Percentiles rank a stretch among this genome's conserved stretches.
Evolutionary conservation across 345 rosid genomes (phyloP).

Genomic region (Populus alba): DNA sequence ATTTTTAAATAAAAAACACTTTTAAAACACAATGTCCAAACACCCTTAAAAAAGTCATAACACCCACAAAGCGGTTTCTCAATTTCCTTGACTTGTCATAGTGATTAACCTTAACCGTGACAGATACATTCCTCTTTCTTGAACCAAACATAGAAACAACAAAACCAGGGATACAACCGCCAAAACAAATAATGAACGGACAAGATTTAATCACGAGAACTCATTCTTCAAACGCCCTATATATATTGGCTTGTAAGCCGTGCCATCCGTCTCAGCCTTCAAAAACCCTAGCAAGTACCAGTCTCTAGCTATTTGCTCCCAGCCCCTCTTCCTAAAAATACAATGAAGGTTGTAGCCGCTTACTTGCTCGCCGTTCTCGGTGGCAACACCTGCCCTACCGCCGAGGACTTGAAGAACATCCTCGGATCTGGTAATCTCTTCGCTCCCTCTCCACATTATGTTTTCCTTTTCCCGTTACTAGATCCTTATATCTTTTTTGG

Average conservation of each 20-base stretch:
- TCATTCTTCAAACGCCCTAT: background rate
- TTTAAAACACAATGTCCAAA: too few relatives aligned
- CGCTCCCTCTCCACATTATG: background rate
- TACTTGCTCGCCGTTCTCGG: slow-evolving; percentile 70
- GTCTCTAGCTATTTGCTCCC: background rate
- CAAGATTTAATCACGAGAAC: background rate
- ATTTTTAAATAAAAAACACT: too few relatives aligned
- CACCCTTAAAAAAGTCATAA: too few relatives aligned
- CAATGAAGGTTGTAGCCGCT: slow-evolving; percentile 80
- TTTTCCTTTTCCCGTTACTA: background rate
- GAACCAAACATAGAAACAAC: background rate
- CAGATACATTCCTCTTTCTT: background rate
- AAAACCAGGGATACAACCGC: background rate
- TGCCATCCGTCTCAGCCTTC: background rate
- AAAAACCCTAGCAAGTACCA: background rate
- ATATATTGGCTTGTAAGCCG: background rate
- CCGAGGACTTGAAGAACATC: slow-evolving; percentile 49
- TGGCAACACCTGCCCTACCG: slow-evolving; percentile 57
- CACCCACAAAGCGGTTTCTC: too few relatives aligned
- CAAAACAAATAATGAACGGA: background rate
- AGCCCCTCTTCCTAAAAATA: background rate
- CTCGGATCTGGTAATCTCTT: slow-evolving; percentile 60
- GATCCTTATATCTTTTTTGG: background rate
- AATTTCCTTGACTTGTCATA: background rate
- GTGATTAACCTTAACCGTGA: background rate